phyloP scores from a whole-genome alignment of 441 rosid genomes.

The Monsonia emarginata region DNA sequence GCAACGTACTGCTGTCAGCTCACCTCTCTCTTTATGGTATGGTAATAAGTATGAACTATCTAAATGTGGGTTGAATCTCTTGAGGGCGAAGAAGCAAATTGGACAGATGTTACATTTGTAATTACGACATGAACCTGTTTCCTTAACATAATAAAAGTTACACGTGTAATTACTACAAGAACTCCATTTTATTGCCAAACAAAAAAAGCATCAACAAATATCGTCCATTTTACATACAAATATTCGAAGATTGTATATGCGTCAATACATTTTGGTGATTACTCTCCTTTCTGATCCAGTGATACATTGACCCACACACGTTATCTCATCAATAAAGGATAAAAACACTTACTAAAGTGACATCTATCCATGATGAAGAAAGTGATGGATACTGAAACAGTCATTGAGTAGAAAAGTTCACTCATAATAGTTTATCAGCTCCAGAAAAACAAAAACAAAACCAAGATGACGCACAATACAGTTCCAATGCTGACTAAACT shows the following conservation, averaged over 20 bases:
- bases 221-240: neutral
- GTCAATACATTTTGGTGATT: neutral
- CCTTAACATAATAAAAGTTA: neutral
- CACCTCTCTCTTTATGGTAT: neutral
- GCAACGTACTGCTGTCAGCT: neutral
- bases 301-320: neutral
- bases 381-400: neutral
- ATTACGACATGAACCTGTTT: too few species aligned
- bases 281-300: neutral
- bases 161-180: neutral
- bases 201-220: neutral
- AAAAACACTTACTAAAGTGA: neutral
- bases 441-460: neutral
- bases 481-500: neutral
- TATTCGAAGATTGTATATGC: neutral
- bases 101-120: too few species aligned
- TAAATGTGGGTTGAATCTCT: neutral
- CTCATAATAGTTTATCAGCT: neutral
- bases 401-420: neutral
- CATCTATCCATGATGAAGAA: neutral
- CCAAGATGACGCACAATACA: neutral
- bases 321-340: neutral
- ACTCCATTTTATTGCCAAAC: neutral
- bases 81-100: neutral
- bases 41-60: neutral